Evolutionary conservation across 768 basidiomycete species (phyloP).

Genomic region (Cyclocybe aegerita): DNA sequence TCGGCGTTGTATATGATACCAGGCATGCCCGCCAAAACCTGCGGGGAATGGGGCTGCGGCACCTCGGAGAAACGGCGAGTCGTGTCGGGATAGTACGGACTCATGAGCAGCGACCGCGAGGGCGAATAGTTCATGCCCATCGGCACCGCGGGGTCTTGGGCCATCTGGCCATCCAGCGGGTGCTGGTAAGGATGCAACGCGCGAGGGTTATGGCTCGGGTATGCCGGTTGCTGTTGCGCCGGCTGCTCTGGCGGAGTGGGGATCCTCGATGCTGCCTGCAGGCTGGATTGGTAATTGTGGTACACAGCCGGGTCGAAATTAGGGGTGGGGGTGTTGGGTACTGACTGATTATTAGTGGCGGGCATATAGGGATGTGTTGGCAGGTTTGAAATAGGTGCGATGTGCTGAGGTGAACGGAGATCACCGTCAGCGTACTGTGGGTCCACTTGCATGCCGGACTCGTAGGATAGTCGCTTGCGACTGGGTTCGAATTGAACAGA

Average conservation of each 20-base stretch:
- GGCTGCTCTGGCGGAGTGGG: neutral
- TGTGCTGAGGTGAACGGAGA: conserved; percentile 5
- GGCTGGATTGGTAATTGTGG: neutral
- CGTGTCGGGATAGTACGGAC: conserved; percentile 22
- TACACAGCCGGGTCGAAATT: conserved; percentile 4
- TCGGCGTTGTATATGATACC: conserved; percentile 9
- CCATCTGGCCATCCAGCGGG: neutral
- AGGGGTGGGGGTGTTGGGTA: conserved; percentile 1
- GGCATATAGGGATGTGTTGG: neutral
- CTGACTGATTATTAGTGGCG: neutral
- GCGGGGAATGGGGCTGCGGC: neutral
- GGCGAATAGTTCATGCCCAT: conserved; percentile 9
- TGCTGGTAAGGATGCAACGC: conserved; percentile 8
- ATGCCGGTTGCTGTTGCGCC: conserved; percentile 1
- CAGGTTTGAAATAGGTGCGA: neutral
- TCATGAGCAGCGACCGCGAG: conserved; percentile 26
- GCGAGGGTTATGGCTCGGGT: conserved; percentile 2
- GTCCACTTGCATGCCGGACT: neutral
- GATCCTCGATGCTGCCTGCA: neutral
- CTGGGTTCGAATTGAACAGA: neutral
- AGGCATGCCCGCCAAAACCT: conserved; percentile 6
- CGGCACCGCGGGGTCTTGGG: neutral
- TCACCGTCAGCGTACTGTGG: neutral
- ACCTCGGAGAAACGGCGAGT: neutral
- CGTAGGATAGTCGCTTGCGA: conserved; percentile 4